phyloP scores from a whole-genome alignment of 108 stramenopile genomes.

The Skeletonema tropicum region DNA sequence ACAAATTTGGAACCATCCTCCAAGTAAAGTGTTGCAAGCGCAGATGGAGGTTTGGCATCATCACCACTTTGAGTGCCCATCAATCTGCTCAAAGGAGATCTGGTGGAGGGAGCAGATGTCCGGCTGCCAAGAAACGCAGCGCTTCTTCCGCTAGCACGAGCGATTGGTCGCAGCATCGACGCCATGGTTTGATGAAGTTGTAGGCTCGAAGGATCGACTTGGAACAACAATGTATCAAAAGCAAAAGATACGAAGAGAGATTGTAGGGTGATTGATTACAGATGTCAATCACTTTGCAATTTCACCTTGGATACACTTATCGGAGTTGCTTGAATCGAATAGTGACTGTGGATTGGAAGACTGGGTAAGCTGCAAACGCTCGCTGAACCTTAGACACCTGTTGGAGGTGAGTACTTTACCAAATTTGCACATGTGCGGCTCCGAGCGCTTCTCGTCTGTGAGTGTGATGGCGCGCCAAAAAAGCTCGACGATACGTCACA shows the following conservation, averaged over 20 bases:
- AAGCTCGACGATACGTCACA: too few relatives aligned
- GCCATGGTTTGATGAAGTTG: conserved; percentile 17
- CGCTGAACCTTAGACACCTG: too few relatives aligned
- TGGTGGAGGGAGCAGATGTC: background rate
- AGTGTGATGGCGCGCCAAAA: too few relatives aligned
- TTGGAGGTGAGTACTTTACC: too few relatives aligned
- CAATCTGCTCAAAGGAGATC: conserved; percentile 22
- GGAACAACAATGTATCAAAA: background rate
- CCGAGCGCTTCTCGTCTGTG: too few relatives aligned
- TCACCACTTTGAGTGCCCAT: conserved; percentile 71
- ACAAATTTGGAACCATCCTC: conserved; percentile 82
- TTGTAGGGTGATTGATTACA: background rate
- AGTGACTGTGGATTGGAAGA: too few relatives aligned
- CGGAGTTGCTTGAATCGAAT: too few relatives aligned
- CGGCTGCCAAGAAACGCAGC: conserved; percentile 14
- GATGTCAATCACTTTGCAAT: background rate
- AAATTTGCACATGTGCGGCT: too few relatives aligned
- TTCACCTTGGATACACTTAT: background rate
- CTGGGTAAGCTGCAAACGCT: too few relatives aligned
- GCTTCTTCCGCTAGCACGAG: conserved; percentile 17
- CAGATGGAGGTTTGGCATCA: conserved; percentile 68
- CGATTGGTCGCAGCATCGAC: conserved; percentile 43
- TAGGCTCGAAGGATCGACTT: background rate
- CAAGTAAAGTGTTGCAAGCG: conserved; percentile 76
- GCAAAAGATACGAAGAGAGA: background rate